phyloP scores from a whole-genome alignment of 495 filamentous ascomycete species.

The Aspergillus ellipticus region DNA sequence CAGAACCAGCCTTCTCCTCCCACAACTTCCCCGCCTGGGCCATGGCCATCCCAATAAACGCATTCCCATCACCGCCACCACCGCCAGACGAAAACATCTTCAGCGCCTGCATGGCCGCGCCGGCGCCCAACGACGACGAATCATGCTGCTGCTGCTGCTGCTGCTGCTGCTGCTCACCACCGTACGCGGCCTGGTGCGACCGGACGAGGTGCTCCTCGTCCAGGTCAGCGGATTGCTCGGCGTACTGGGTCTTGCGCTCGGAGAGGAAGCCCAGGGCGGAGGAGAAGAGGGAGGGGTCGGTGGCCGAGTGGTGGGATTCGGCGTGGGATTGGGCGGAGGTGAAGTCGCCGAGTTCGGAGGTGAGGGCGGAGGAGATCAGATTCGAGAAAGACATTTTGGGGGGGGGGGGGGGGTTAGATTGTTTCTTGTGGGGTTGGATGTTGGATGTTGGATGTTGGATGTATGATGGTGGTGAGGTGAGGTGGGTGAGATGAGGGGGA shows the following conservation, averaged over 20 bases:
- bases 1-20: constrained; percentile 50
- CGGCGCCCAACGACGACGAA: constrained; percentile 48
- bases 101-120: constrained; percentile 64
- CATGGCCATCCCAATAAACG: constrained; percentile 67
- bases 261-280: constrained; percentile 46
- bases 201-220: constrained; percentile 55
- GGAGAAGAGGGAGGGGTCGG: constrained; percentile 36
- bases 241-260: constrained; percentile 32
- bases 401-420: too few relatives aligned
- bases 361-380: constrained; percentile 1
- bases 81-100: constrained; percentile 58
- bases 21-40: constrained; percentile 62
- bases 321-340: constrained; percentile 4
- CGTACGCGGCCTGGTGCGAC: constrained; percentile 44
- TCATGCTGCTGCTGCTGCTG: constrained; percentile 31
- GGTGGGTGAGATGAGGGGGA: neutral
- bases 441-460: neutral
- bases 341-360: neutral
- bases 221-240: constrained; percentile 40
- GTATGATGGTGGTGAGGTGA: neutral
- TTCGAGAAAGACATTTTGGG: constrained; percentile 18
- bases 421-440: neutral
- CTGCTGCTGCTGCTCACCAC: constrained; percentile 15
- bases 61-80: constrained; percentile 48
- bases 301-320: constrained; percentile 9